Evolutionary conservation across 345 rosid species (phyloP).

Genomic region (Boechera retrofracta): DNA sequence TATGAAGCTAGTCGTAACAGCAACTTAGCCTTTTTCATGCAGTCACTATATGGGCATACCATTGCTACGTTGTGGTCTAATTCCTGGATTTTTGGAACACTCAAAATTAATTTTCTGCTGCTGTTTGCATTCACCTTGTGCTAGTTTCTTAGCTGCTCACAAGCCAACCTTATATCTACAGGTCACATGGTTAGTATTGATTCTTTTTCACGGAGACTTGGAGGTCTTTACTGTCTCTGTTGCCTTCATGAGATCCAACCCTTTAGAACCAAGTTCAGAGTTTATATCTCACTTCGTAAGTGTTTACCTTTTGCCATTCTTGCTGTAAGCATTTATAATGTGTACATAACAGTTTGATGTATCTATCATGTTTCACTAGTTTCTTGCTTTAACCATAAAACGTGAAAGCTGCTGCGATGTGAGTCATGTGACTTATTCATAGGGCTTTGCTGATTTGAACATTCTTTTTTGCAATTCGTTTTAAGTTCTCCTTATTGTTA

Average conservation of each 20-base stretch:
- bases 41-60: slow-evolving; percentile 67
- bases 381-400: neutral
- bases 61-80: slow-evolving; percentile 48
- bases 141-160: slow-evolving; percentile 12
- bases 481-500: neutral
- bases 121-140: neutral
- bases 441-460: neutral
- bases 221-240: slow-evolving; percentile 90
- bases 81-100: slow-evolving; percentile 2
- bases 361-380: neutral
- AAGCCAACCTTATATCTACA: slow-evolving; percentile 45
- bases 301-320: slow-evolving; percentile 16
- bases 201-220: slow-evolving; percentile 71
- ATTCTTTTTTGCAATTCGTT: neutral
- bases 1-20: slow-evolving; percentile 59
- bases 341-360: slow-evolving; percentile 1
- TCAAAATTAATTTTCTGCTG: neutral
- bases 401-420: slow-evolving; percentile 21
- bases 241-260: slow-evolving; percentile 88
- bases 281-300: slow-evolving; percentile 79
- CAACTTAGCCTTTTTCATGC: slow-evolving; percentile 66
- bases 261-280: slow-evolving; percentile 73
- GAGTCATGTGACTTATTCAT: slow-evolving; percentile 17
- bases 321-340: neutral
- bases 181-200: slow-evolving; percentile 62